These are phyloP conservation scores for Phaeoacremonium minimum DNA, from an alignment of 2,329 filamentous ascomycete genomes.

Conservation along the genomic window DNA sequence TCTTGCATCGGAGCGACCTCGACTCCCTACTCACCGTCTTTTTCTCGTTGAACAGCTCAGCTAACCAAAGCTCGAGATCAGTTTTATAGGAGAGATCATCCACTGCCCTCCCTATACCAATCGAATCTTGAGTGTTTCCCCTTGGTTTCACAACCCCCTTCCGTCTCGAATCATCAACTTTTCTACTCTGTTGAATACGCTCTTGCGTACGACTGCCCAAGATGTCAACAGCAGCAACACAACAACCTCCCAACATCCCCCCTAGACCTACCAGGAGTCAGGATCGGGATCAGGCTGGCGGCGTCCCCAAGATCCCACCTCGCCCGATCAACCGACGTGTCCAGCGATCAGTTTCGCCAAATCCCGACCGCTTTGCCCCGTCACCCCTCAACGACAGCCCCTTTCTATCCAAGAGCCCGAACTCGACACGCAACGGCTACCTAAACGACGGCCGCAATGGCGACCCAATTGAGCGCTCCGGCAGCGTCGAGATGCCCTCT, in stretches of 20 bases:
- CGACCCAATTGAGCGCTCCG: conserved; percentile 55
- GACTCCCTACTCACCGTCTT: neutral
- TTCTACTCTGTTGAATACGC: no score
- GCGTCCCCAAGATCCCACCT: conserved; percentile 69
- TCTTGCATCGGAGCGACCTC: no score
- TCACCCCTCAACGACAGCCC: conserved; percentile 80
- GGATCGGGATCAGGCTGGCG: conserved; percentile 34
- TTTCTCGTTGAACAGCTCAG: neutral
- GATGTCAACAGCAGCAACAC: conserved; percentile 43
- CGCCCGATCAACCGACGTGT: conserved; percentile 66
- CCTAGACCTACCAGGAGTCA: conserved; percentile 50
- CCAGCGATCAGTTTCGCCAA: conserved; percentile 74
- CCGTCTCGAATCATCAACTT: no score
- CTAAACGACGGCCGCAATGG: conserved; percentile 29
- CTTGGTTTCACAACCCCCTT: no score
- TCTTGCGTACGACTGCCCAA: conserved; percentile 11
- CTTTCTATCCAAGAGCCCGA: conserved; percentile 43
- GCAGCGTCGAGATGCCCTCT: conserved; percentile 77
- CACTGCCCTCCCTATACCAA: no score
- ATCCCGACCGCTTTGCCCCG: conserved; percentile 73
- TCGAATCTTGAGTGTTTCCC: no score
- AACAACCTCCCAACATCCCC: conserved; percentile 49
- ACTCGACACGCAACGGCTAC: conserved; percentile 26
- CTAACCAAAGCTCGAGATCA: neutral
- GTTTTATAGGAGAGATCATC: neutral